Base-by-base conservation (phyloP, 78 protist genomes). In the Dictyostelium brefeldianum region DNA sequence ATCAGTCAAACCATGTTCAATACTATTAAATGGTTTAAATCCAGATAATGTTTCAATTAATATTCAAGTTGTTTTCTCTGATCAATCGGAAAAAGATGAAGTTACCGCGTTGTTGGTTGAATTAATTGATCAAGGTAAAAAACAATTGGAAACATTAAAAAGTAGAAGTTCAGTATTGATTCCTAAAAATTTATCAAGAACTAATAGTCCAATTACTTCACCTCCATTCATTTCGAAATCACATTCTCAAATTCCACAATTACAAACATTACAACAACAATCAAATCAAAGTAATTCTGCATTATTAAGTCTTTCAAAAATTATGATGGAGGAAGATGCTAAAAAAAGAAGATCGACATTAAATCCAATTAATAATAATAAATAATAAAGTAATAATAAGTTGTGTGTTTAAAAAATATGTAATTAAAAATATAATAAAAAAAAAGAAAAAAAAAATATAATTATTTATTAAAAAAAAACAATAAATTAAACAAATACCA, bases 331-430 rank as follows among this genome's bases (percentile, higher is more conserved):
- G 7, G 46, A 51, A 18, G 83, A 78, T 56, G 59, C 59, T 1
- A 78, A 78, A 78, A 78, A 78, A 54, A 78, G 59, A 56, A 54
- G 83, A 56, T 27, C 57, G 5, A 31, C 53, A 54, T 54, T 78
- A 78, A 78, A 78, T 78, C 75, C 75, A 27, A 67, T 67, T 31
- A 43, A 31, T 29, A 31, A 67, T 31, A 67, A 67, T 29, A 67
- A 65, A 11, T 65, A 65, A 65, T 65, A 36, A 36, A 3, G 2
- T 36, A 36, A 36, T 36, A 2, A 36, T 36, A 36, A 36, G 43
- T 36, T 36, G 43, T 36, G n/a, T n/a, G n/a, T n/a, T n/a, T 51
- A 4, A 51, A 51, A 51, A 51, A 4, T 14, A 51, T 51, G 43
- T 36, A 36, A 36, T 36, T 36, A 36, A 36, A 1, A 36, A 36